Evolutionary conservation across 2,329 filamentous ascomycete species (phyloP), one percentile per base, ranked within the genome.

Genomic region (Plenodomus lindquistii): DNA sequence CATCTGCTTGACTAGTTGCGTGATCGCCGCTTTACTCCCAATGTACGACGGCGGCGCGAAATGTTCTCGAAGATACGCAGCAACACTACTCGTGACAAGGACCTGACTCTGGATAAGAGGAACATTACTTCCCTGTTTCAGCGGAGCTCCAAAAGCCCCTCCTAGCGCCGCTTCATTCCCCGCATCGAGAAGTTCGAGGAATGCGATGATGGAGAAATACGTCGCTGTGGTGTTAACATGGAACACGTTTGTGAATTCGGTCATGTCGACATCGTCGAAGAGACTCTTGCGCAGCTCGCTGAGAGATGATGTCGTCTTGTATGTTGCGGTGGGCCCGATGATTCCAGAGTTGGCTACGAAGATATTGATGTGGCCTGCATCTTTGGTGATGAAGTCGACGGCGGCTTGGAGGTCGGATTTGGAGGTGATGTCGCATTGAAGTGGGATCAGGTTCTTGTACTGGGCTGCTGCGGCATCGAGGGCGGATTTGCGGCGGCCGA

Each of bases 1-100:
- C 15, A 79, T 60, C 48, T 73, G 68, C 61, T 81, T 81, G 7
- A 77, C 71, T 35, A 81, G 44, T 52, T 78, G 75, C 1, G 72
- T 77, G 4, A 70, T 66, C 0, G 70, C 77, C 1, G 76, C 72
- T 56, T 82, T 82, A 29, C 72, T 54, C 2, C 46, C 45, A 5
- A 46, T 40, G 50, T 63, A 63, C 2, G 55, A 48, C 19, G 46
- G 46, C 39, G 36, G 27, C 34, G 35, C 20, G 20, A 18, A 4
- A 19, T 11, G 19, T n/a, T 43, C 44, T 9, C 48, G 40, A 13
- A 43, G 15, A 24, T 45, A 55, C 5, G 43, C 54, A 2, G 42
- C 44, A 16, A 57, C 43, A 31, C 51, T 55, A 2, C 48, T 55
- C 5, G 57, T 55, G 16, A 55, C 43, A 11, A 58, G 52, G 2